Evolutionary conservation across 495 filamentous ascomycete genomes (phyloP).

Genomic region (Letharia columbiana): DNA sequence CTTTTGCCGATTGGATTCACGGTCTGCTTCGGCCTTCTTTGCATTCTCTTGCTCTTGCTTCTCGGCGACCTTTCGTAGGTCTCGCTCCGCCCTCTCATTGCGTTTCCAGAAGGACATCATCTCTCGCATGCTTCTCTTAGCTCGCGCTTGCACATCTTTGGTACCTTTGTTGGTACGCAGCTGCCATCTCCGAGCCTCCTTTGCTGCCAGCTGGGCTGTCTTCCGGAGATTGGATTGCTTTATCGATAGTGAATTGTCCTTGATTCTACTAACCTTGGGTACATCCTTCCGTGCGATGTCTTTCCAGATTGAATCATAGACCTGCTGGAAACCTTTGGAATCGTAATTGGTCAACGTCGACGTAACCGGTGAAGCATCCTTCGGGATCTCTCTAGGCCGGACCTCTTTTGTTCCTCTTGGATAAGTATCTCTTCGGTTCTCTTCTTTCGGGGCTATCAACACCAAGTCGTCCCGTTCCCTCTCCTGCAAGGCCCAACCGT

Average conservation of each 20-base stretch:
- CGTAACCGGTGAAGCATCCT: conserved; percentile 51
- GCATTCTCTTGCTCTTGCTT: conserved; percentile 94
- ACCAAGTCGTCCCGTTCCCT: conserved; percentile 75
- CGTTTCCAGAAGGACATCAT: conserved; percentile 99
- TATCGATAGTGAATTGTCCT: conserved; percentile 67
- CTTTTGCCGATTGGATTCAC: conserved; percentile 94
- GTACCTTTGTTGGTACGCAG: conserved; percentile 94
- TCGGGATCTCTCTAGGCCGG: conserved; percentile 37
- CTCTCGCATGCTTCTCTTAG: conserved; percentile 96
- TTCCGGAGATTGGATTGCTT: conserved; percentile 92
- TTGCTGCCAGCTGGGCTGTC: conserved; percentile 92
- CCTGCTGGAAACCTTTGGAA: conserved; percentile 89
- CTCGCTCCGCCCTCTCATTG: conserved; percentile 94
- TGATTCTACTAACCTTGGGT: conserved; percentile 80
- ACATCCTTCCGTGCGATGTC: conserved; percentile 92
- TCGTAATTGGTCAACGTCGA: conserved; percentile 50
- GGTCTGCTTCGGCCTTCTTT: conserved; percentile 90
- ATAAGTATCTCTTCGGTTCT: conserved; percentile 40
- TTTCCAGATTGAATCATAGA: conserved; percentile 97
- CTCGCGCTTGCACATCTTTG: conserved; percentile 93
- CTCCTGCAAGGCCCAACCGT: conserved; percentile 57
- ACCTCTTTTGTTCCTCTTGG: conserved; percentile 47
- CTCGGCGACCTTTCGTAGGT: conserved; percentile 86
- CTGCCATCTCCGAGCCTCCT: conserved; percentile 96
- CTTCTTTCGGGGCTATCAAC: conserved; percentile 53